Conservation (phyloP, 1,284 basidiomycete species). For the Sparassis latifolia region DNA sequence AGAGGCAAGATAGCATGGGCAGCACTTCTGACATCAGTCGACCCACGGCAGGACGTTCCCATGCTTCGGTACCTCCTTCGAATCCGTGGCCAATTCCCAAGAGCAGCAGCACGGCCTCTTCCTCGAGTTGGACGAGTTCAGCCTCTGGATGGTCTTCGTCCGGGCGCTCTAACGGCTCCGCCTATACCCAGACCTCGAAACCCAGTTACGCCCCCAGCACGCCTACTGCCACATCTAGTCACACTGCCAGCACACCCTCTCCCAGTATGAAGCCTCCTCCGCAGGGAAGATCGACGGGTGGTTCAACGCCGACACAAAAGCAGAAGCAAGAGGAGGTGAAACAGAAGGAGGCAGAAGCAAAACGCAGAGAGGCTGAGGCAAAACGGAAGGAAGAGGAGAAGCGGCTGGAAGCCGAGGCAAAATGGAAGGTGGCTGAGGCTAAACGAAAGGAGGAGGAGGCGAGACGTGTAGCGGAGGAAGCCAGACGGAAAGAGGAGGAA, state of each 20-base stretch:
- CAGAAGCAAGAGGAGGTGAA: too few relatives aligned
- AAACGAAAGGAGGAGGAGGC: too few relatives aligned
- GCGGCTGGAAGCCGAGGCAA: too few relatives aligned
- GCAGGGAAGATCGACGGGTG: constrained; percentile 16
- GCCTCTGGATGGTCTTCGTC: constrained; percentile 14
- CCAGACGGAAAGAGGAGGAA: too few relatives aligned
- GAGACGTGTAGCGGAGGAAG: too few relatives aligned
- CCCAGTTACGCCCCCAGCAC: constrained; percentile 19
- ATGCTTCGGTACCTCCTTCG: constrained; percentile 14
- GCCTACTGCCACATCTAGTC: constrained; percentile 12
- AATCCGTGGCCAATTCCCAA: constrained; percentile 15
- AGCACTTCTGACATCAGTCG: constrained; percentile 14
- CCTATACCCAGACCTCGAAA: constrained; percentile 19
- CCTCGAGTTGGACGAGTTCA: constrained; percentile 19
- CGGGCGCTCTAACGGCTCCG: constrained; percentile 16
- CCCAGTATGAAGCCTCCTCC: constrained; percentile 15
- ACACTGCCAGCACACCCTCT: constrained; percentile 2
- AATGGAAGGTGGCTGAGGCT: too few relatives aligned
- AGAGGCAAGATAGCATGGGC: constrained; percentile 24
- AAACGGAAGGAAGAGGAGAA: too few relatives aligned
- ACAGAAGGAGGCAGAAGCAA: too few relatives aligned
- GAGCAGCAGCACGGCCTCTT: constrained; percentile 24
- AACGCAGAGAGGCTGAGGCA: too few relatives aligned
- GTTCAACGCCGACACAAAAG: constrained; percentile 12
- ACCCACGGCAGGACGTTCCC: constrained; percentile 3